Evolutionary conservation across 2,329 filamentous ascomycete species (phyloP), one percentile per base, ranked within the genome.

Genomic region (Domatiomyces catenatus): DNA sequence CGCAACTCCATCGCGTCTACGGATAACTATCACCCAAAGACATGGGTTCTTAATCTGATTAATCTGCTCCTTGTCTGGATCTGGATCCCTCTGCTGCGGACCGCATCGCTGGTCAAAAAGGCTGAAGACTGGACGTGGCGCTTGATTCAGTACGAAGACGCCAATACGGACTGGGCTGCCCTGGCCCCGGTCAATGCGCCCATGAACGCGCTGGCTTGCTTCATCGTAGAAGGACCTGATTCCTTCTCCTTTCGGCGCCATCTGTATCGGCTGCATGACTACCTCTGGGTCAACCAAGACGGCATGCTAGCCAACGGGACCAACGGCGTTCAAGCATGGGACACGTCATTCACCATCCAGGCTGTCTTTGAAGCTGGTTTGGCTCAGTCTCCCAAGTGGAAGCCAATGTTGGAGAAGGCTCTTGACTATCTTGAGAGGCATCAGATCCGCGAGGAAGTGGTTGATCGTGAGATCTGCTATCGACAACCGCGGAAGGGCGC

Each of bases 291-390:
- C 47, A 94, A 93, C 56, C 67, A 81, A 32, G 89, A 95, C 63
- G 92, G 92, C 5, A 87, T 98, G 86, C 75, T 96, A 46, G 83
- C 83, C 67, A 95, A 95, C 60, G 92, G 92, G 39, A 98, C 92
- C 7, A 96, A 98, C 59, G 92, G 92, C n/a, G 89, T 96, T 1
- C 92, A 98, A 66, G 84, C 81, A 56, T 98, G 92, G 92, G 92
- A 98, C 63, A 98, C 92, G 0, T 77, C 88, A 0, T 96, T 96
- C 63, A 71, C 83, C 17, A 86, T 95, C 32, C 88, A 94, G 65
- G 83, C 86, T 0, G 78, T 86, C 5, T 77, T 86, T 48, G 85
- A 86, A 47, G 81, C 86, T 5, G 87, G 85, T 0, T 75, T 95
- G 22, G 81, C 84, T n/a, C 70, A 81, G 26, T 80, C 93, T 46